These are phyloP conservation scores for Neopestalotiopsis sp. DNA, from an alignment of 2,329 filamentous ascomycete species.

Conservation along the genomic window DNA sequence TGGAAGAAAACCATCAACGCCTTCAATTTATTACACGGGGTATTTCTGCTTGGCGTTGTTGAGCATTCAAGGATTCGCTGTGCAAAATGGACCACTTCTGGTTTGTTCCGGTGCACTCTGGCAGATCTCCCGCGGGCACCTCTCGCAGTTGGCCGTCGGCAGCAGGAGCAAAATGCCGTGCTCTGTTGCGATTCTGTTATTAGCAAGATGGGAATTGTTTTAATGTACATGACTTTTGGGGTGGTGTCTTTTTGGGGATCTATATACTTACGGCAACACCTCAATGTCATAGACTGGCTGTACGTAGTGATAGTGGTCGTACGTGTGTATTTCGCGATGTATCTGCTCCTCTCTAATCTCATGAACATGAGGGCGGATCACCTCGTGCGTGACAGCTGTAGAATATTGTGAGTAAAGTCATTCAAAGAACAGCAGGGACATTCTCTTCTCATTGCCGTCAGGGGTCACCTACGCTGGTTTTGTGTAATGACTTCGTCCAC, in stretches of 20 bases:
- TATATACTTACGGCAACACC: slow-evolving; percentile 30
- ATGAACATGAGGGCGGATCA: slow-evolving; percentile 32
- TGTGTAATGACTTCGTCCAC: not conserved
- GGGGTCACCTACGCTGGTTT: not conserved
- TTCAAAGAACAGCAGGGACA: not conserved
- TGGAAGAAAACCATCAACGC: not conserved
- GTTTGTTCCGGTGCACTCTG: slow-evolving; percentile 24
- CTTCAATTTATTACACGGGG: not conserved
- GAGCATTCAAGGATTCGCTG: not conserved
- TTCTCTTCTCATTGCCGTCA: not conserved
- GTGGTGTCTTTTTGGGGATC: not conserved
- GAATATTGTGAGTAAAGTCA: not conserved
- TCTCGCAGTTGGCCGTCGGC: slow-evolving; percentile 25
- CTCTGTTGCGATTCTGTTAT: not conserved
- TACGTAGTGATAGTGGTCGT: slow-evolving; percentile 39
- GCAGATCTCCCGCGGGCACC: slow-evolving; percentile 27
- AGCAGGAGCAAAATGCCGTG: slow-evolving; percentile 36
- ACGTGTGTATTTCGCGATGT: slow-evolving; percentile 39
- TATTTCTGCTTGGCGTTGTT: not conserved
- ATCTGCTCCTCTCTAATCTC: slow-evolving; percentile 37
- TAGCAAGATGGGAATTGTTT: not conserved
- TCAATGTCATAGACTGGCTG: slow-evolving; percentile 40
- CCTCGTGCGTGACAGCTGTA: slow-evolving; percentile 39
- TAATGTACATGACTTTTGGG: too few species aligned
- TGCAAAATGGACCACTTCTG: slow-evolving; percentile 25